Conservation (phyloP, 192 early-diverging fungal genomes). For the Lunasporangiospora selenospora region DNA sequence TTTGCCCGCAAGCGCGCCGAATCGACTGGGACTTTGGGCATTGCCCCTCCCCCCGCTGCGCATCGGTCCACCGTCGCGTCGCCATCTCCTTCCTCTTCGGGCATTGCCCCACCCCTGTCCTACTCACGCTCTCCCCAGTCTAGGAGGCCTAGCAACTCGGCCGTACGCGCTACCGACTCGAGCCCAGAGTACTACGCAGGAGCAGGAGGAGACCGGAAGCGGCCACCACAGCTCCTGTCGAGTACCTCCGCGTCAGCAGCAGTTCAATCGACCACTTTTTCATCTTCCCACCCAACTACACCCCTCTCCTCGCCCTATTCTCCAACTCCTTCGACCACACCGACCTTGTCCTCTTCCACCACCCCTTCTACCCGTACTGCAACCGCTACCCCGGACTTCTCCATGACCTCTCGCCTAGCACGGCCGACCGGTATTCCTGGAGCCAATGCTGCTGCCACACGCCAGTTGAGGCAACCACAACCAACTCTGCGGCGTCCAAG, state of each 20-base stretch:
- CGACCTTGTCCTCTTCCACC: slow-evolving; percentile 18
- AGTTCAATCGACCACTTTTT: no score
- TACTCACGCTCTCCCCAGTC: slow-evolving; percentile 15
- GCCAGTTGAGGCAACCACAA: no score
- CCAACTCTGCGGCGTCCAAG: no score
- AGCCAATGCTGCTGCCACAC: no score
- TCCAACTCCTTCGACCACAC: slow-evolving; percentile 11
- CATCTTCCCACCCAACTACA: no score
- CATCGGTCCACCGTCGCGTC: neutral
- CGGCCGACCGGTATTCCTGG: no score
- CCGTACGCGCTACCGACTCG: neutral
- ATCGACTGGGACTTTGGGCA: neutral
- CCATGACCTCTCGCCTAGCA: no score
- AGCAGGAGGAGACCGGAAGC: slow-evolving; percentile 7
- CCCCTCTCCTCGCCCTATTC: slow-evolving; percentile 5
- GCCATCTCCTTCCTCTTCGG: slow-evolving; percentile 1
- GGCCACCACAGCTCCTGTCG: slow-evolving; percentile 6
- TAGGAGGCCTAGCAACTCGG: slow-evolving; percentile 18
- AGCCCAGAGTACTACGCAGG: neutral
- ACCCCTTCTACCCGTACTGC: no score
- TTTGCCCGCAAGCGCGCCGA: neutral
- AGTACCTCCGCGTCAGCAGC: no score
- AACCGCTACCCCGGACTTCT: no score
- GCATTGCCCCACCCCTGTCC: slow-evolving; percentile 18
- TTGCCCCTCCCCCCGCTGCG: neutral